Evolutionary conservation across 768 basidiomycete species (phyloP).

Genomic region (Termitomyces sp.): DNA sequence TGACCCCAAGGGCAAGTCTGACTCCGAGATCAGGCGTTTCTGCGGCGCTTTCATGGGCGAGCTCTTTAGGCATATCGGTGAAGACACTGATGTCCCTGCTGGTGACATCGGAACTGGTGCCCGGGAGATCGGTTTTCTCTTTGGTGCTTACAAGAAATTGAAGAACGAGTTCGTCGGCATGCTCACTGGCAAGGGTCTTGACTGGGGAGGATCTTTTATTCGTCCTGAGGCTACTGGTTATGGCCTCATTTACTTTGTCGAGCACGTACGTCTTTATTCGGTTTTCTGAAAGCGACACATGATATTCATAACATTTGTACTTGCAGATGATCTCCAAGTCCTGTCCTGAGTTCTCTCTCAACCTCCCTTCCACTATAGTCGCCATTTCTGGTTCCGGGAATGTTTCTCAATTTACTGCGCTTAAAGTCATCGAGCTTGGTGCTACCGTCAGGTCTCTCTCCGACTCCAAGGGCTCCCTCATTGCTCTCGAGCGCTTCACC

Average conservation of each 20-base stretch:
- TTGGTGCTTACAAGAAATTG: slow-evolving; percentile 74
- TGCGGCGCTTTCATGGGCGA: slow-evolving; percentile 71
- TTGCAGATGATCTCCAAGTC: slow-evolving; percentile 53
- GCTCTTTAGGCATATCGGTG: slow-evolving; percentile 68
- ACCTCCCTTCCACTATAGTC: slow-evolving; percentile 43
- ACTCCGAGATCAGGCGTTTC: slow-evolving; percentile 71
- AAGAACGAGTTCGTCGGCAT: slow-evolving; percentile 68
- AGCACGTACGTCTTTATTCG: slow-evolving; percentile 51
- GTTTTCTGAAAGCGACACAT: not conserved
- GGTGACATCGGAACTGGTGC: slow-evolving; percentile 75
- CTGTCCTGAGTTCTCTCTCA: slow-evolving; percentile 53
- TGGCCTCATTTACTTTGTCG: slow-evolving; percentile 74
- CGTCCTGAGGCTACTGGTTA: slow-evolving; percentile 73
- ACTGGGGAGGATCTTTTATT: slow-evolving; percentile 72
- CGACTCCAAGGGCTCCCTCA: slow-evolving; percentile 70
- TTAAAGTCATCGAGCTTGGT: slow-evolving; percentile 76
- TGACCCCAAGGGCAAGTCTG: slow-evolving; percentile 78
- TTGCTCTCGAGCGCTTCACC: slow-evolving; percentile 56
- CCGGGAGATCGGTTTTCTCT: slow-evolving; percentile 73
- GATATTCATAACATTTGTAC: not conserved
- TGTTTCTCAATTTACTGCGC: slow-evolving; percentile 72
- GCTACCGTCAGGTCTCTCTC: slow-evolving; percentile 68
- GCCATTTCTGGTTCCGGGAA: slow-evolving; percentile 68
- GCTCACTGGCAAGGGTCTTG: slow-evolving; percentile 67
- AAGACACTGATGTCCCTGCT: slow-evolving; percentile 74